These are phyloP conservation scores for sorghum (Sorghum bicolor) DNA, from an alignment of 176 grass and related monocot species.

Conservation along the genomic window DNA sequence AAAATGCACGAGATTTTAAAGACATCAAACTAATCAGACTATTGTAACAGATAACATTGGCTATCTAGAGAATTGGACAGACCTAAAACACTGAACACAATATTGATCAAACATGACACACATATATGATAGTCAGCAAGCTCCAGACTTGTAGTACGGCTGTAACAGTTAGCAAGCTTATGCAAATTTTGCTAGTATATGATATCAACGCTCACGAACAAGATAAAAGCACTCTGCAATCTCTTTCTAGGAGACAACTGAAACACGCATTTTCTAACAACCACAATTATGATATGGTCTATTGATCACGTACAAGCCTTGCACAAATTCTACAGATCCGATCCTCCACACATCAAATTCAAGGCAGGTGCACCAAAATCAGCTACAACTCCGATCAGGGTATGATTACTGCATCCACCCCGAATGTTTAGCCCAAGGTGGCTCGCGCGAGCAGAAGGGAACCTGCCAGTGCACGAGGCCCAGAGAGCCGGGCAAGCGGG, in stretches of 20 bases:
- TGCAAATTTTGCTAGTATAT: neutral
- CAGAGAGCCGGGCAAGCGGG: neutral
- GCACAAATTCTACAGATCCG: slow-evolving; percentile 2
- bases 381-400: neutral
- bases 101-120: neutral
- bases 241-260: neutral
- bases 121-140: neutral
- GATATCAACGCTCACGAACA: neutral
- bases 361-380: neutral
- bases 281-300: neutral
- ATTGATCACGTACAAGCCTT: neutral
- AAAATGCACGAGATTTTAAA: neutral
- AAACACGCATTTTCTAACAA: neutral
- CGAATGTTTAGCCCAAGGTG: neutral
- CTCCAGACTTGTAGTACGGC: neutral
- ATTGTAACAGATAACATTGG: neutral
- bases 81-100: neutral
- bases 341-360: neutral
- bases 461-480: neutral
- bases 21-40: neutral
- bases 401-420: neutral
- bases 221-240: neutral
- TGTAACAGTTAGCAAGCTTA: neutral
- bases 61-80: neutral
- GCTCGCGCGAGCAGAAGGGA: neutral